Evolutionary conservation across 208 protist genomes (phyloP).

Genomic region (Trypanosoma avium): DNA sequence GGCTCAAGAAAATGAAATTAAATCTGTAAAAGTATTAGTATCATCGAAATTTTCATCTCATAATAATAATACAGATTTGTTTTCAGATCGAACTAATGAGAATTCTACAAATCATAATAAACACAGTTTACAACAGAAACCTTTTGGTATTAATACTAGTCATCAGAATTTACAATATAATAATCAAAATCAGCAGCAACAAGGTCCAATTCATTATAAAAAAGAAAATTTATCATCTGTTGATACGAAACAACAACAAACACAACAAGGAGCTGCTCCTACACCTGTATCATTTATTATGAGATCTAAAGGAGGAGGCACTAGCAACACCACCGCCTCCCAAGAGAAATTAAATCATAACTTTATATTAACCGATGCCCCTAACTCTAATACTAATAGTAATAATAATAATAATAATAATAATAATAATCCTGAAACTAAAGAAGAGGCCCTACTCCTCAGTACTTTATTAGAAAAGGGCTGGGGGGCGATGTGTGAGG

Average conservation of each 20-base stretch:
- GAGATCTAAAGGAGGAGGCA: too few species aligned
- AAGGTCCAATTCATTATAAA: not conserved
- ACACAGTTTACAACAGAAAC: not conserved
- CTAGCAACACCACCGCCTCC: too few species aligned
- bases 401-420: not conserved
- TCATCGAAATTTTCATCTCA: too few species aligned
- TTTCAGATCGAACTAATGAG: constrained; percentile 16
- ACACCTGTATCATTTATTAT: too few species aligned
- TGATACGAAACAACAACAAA: not conserved
- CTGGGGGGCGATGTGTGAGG: constrained; percentile 6
- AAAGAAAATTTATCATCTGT: not conserved
- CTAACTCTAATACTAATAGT: too few species aligned
- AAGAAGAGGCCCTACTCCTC: constrained; percentile 15
- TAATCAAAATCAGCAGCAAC: not conserved
- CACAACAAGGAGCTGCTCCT: too few species aligned
- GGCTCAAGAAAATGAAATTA: too few species aligned
- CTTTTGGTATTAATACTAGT: constrained; percentile 14
- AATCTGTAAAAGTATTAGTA: too few species aligned
- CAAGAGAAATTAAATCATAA: too few species aligned
- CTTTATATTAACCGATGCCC: too few species aligned
- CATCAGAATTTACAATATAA: not conserved
- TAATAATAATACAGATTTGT: not conserved
- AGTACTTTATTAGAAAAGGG: constrained; percentile 9
- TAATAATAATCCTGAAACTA: not conserved
- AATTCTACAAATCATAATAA: not conserved